A percentile compares a stretch with the other conserved stretches of the same genome.
Evolutionary conservation across 495 filamentous ascomycete species (phyloP).

Genomic region (Venustampulla echinocandica): DNA sequence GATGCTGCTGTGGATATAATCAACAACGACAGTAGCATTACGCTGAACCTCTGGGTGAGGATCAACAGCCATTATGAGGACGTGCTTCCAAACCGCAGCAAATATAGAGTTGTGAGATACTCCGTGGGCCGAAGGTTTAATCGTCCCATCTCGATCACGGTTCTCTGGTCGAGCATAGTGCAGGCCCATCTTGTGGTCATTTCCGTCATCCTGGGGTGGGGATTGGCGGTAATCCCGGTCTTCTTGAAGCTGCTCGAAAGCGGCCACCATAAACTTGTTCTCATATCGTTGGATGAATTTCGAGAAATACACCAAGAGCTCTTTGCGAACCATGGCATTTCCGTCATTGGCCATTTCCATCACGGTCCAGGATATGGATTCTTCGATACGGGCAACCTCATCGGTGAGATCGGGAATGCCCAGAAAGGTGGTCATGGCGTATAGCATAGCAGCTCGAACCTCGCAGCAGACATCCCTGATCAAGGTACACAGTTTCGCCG

Average conservation of each 20-base stretch:
- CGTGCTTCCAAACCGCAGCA: constrained; percentile 86
- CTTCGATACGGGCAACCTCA: constrained; percentile 83
- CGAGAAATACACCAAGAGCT: constrained; percentile 88
- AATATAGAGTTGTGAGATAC: constrained; percentile 83
- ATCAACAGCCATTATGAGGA: constrained; percentile 83
- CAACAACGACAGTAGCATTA: constrained; percentile 70
- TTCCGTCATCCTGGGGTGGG: constrained; percentile 41
- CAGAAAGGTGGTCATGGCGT: constrained; percentile 87
- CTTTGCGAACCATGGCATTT: constrained; percentile 84
- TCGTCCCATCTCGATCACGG: constrained; percentile 39
- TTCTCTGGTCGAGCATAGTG: constrained; percentile 43
- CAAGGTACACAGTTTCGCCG: constrained; percentile 65
- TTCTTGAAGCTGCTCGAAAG: constrained; percentile 82
- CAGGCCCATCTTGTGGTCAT: constrained; percentile 46
- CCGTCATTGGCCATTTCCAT: constrained; percentile 85
- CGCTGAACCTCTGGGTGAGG: constrained; percentile 89
- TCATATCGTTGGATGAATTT: constrained; percentile 85
- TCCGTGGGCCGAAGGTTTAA: constrained; percentile 39
- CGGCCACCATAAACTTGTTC: constrained; percentile 83
- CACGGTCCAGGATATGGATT: constrained; percentile 73
- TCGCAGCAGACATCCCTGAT: constrained; percentile 89
- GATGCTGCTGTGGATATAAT: constrained; percentile 70
- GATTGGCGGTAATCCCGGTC: constrained; percentile 60
- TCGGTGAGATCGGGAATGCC: constrained; percentile 89
- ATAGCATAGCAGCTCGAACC: constrained; percentile 85